Percentiles rank a stretch among this genome's conserved stretches.
These are phyloP conservation scores for Atalantia buxifolia DNA, from an alignment of 345 rosid species.

Conservation along the genomic window DNA sequence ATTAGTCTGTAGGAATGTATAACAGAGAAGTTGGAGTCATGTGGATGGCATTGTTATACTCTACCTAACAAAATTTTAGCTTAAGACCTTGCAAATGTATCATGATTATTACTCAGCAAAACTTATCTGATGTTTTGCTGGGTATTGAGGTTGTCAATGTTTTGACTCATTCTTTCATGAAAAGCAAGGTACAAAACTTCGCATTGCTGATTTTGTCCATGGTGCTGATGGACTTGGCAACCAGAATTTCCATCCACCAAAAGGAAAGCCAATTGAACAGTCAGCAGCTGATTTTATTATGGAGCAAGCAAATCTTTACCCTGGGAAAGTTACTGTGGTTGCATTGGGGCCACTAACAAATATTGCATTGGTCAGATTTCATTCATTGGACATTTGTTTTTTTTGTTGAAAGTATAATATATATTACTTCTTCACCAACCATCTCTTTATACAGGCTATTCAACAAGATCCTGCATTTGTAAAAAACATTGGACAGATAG, in stretches of 20 bases:
- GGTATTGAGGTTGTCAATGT: background rate
- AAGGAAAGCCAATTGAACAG: slow-evolving; percentile 64
- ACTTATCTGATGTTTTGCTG: background rate
- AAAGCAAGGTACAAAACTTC: slow-evolving; percentile 74
- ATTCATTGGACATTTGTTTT: slow-evolving; percentile 3
- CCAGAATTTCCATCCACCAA: slow-evolving; percentile 85
- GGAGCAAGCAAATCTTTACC: slow-evolving; percentile 74
- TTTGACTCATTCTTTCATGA: slow-evolving; percentile 12
- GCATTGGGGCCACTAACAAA: slow-evolving; percentile 93
- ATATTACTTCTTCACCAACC: background rate
- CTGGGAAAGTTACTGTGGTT: slow-evolving; percentile 85
- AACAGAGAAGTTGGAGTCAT: background rate
- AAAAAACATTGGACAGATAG: slow-evolving; percentile 72
- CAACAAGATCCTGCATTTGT: slow-evolving; percentile 75
- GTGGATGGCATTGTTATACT: background rate
- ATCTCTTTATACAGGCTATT: slow-evolving; percentile 54
- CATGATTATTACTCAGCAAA: background rate
- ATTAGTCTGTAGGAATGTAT: background rate
- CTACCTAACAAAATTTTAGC: background rate
- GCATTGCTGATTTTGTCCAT: slow-evolving; percentile 93
- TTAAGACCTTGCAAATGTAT: background rate
- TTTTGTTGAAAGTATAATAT: background rate
- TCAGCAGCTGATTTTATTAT: slow-evolving; percentile 76
- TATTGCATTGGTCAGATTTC: slow-evolving; percentile 67
- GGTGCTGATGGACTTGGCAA: slow-evolving; percentile 95